Conservation (phyloP, 1,139 yeast genomes). For the Yamadazyma membranifaciens region DNA sequence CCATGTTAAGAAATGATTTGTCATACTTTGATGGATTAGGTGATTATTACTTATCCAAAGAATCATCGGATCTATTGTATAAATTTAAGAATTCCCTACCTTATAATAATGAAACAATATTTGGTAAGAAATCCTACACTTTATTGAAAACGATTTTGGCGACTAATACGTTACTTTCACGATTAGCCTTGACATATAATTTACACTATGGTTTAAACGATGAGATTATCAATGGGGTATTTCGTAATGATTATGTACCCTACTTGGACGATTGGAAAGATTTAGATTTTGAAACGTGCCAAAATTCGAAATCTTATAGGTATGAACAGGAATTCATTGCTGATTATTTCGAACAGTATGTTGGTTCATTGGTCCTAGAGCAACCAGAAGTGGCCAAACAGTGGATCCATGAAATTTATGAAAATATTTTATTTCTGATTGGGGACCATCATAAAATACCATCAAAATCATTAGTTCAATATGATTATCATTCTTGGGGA, state of each 20-base stretch:
- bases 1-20: slow-evolving; percentile 32
- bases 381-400: slow-evolving; percentile 37
- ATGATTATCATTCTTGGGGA: slow-evolving; percentile 28
- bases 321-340: slow-evolving; percentile 47
- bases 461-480: slow-evolving; percentile 13
- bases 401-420: slow-evolving; percentile 35
- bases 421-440: slow-evolving; percentile 29
- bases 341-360: slow-evolving; percentile 45
- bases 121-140: slow-evolving; percentile 23
- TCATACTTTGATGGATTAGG: slow-evolving; percentile 48
- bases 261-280: slow-evolving; percentile 19
- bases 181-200: slow-evolving; percentile 37
- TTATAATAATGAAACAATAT: slow-evolving; percentile 12
- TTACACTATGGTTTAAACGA: slow-evolving; percentile 38
- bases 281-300: slow-evolving; percentile 16
- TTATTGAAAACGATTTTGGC: slow-evolving; percentile 35
- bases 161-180: slow-evolving; percentile 40
- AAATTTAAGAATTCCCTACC: slow-evolving; percentile 24
- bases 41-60: slow-evolving; percentile 41
- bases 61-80: slow-evolving; percentile 37
- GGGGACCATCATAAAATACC: slow-evolving; percentile 17
- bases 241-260: slow-evolving; percentile 24
- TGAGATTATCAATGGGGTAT: slow-evolving; percentile 20
- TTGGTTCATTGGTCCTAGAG: slow-evolving; percentile 43
- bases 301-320: slow-evolving; percentile 19